Percentiles rank a stretch among this genome's conserved stretches.
Evolutionary conservation across 2,329 filamentous ascomycete species (phyloP).

Genomic region (Magnaporthiopsis incrustans): DNA sequence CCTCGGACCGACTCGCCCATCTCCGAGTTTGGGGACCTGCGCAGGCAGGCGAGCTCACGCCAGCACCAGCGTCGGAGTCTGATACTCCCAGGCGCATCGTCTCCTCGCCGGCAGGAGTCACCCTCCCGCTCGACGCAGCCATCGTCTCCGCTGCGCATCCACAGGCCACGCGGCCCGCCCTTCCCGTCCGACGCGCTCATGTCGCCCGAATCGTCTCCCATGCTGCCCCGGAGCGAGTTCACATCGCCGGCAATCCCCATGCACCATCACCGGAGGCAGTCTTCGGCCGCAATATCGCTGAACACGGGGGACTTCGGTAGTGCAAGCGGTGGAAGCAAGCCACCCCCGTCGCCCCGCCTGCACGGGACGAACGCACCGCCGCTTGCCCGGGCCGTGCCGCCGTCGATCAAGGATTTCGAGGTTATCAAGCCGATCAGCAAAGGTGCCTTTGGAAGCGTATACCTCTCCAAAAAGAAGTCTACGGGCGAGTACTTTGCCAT

Average conservation of each 20-base stretch:
- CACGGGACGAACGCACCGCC: constrained; percentile 68
- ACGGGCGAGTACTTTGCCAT: constrained; percentile 98
- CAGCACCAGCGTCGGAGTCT: constrained; percentile 84
- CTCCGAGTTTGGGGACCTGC: constrained; percentile 72
- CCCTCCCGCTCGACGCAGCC: constrained; percentile 59
- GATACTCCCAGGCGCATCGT: constrained; percentile 69
- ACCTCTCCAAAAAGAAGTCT: constrained; percentile 95
- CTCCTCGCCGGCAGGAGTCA: constrained; percentile 79
- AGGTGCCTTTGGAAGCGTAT: constrained; percentile 95
- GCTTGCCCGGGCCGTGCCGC: constrained; percentile 80
- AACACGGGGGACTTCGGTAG: constrained; percentile 34
- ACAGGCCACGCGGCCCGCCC: constrained; percentile 63
- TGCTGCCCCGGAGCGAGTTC: constrained; percentile 76
- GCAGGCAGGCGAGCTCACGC: constrained; percentile 67
- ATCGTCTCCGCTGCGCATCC: constrained; percentile 78
- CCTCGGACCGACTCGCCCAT: constrained; percentile 81
- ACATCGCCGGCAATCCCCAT: constrained; percentile 50
- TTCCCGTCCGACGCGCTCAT: constrained; percentile 56
- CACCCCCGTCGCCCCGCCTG: constrained; percentile 75
- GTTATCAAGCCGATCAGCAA: constrained; percentile 99
- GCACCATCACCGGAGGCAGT: constrained; percentile 80
- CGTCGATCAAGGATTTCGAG: constrained; percentile 98
- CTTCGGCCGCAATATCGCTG: constrained; percentile 73
- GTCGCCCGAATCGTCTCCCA: constrained; percentile 85
- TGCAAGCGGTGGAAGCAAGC: constrained; percentile 39